Evolutionary conservation across 768 basidiomycete species (phyloP).

Genomic region (Mycena pura): DNA sequence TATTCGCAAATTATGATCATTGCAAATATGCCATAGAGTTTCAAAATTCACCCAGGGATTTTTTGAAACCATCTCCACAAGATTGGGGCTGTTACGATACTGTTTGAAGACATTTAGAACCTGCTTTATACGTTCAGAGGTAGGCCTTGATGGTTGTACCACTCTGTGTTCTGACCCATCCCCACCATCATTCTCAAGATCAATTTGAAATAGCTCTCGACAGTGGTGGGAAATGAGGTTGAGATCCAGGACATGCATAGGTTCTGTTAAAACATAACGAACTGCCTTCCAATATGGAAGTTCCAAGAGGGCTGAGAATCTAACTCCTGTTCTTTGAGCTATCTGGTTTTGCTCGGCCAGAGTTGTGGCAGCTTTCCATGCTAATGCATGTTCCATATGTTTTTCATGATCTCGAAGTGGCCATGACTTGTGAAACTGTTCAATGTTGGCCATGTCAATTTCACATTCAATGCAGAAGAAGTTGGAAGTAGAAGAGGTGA

Average conservation of each 20-base stretch:
- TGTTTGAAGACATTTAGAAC: background rate
- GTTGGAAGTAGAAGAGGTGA: conserved; percentile 23
- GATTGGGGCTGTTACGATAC: background rate
- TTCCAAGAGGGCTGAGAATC: conserved; percentile 38
- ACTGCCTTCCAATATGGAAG: conserved; percentile 49
- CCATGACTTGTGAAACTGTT: conserved; percentile 35
- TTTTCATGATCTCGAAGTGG: conserved; percentile 14
- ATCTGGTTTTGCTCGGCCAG: conserved; percentile 21
- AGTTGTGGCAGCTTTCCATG: conserved; percentile 32
- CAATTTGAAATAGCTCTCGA: conserved; percentile 31
- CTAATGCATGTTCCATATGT: conserved; percentile 16
- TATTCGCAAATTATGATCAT: background rate
- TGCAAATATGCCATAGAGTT: conserved; percentile 10
- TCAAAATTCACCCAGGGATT: background rate
- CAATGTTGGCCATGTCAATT: conserved; percentile 31
- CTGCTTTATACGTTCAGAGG: background rate
- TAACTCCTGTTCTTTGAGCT: conserved; percentile 31
- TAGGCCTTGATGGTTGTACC: background rate
- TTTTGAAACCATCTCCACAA: background rate
- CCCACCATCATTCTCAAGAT: conserved; percentile 19
- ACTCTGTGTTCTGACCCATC: conserved; percentile 15
- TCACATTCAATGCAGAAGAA: conserved; percentile 39
- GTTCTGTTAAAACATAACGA: conserved; percentile 39
- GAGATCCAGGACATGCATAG: conserved; percentile 50
- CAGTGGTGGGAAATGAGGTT: conserved; percentile 42